These are phyloP conservation scores for Plasmodium reichenowi DNA, from an alignment of 169 alveolate genomes.

Conservation along the genomic window DNA sequence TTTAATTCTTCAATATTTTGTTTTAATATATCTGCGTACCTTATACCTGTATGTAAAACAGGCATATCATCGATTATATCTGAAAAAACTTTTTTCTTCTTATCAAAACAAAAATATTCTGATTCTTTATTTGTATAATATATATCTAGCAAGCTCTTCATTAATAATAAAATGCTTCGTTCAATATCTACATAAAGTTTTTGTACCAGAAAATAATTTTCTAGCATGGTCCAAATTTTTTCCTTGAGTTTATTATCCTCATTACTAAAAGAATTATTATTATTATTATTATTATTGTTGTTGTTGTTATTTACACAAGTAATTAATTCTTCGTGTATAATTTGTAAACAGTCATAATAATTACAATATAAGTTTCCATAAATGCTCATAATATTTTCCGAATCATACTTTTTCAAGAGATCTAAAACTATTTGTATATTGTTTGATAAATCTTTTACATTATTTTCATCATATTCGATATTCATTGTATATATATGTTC, in stretches of 20 bases:
- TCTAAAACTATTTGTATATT: constrained; percentile 12
- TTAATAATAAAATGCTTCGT: constrained; percentile 28
- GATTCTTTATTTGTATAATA: constrained; percentile 17
- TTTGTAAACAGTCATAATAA: constrained; percentile 48
- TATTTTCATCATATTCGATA: neutral
- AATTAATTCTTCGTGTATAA: constrained; percentile 52
- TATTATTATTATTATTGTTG: no score
- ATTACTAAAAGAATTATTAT: neutral
- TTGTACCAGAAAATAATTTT: constrained; percentile 33
- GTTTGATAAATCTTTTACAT: constrained; percentile 22
- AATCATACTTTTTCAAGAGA: constrained; percentile 20
- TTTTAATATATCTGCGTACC: constrained; percentile 83
- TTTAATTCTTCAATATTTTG: constrained; percentile 81
- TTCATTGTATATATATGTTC: constrained; percentile 14
- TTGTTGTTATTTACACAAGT: constrained; percentile 18
- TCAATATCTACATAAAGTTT: constrained; percentile 56
- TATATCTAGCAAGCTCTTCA: constrained; percentile 35
- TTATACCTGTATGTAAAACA: constrained; percentile 48
- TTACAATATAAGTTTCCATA: constrained; percentile 34
- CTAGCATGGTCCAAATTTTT: constrained; percentile 47
- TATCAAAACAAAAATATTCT: neutral
- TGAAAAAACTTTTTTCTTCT: constrained; percentile 26
- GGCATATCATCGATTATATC: constrained; percentile 66
- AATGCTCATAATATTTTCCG: constrained; percentile 4
- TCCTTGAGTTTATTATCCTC: constrained; percentile 19